Base-by-base conservation (phyloP, 495 filamentous ascomycete genomes). In the Sordaria brevicollis region DNA sequence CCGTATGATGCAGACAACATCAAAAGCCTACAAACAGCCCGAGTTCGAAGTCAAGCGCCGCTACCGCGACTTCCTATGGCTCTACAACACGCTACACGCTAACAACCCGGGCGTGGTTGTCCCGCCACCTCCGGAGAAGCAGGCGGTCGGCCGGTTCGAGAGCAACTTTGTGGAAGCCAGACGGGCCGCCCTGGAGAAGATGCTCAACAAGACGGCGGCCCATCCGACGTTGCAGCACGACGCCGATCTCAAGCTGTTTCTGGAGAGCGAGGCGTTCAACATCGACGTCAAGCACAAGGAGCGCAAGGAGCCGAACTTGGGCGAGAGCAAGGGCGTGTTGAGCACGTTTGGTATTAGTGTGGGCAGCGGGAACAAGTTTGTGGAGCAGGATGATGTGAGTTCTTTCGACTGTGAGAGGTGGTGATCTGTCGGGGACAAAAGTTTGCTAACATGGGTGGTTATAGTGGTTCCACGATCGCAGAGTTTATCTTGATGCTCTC, bases 231-330 rank as follows among this genome's bases (percentile, higher is more conserved):
- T 99, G 66, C 95, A 97, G 76, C 91, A 97, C 75, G 95, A 99
- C 74, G 89, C 85, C 2, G 95, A 99, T 75, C 82, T 98, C 43
- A 99, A 99, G 81, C 87, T 97, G 29, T 99, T 99, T 78, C 83
- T 99, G 2, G 95, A 99, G 79, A 97, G 93, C 76, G 96, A 98
- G 74, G 84, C 92, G 4, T 96, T 99, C 81, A 97, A 92, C 75
- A 86, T 96, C 25, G 95, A 99, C 79, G 89, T 99, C 74, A 98
- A 98, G 83, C 94, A 98, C 81, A 97, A 97, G 80, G 96, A 98
- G 79, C 90, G 95, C 57, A 89, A 92, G 76, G 92, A 97, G 71
- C 93, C 92, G 2, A 89, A 88, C 71, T 84, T 96, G 4, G 89
- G 89, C 62, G 95, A 97, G 80, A 95, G 88, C 81, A 97, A 97